phyloP scores from a whole-genome alignment of 192 early-diverging fungal genomes.

The Coemansia sp. region DNA sequence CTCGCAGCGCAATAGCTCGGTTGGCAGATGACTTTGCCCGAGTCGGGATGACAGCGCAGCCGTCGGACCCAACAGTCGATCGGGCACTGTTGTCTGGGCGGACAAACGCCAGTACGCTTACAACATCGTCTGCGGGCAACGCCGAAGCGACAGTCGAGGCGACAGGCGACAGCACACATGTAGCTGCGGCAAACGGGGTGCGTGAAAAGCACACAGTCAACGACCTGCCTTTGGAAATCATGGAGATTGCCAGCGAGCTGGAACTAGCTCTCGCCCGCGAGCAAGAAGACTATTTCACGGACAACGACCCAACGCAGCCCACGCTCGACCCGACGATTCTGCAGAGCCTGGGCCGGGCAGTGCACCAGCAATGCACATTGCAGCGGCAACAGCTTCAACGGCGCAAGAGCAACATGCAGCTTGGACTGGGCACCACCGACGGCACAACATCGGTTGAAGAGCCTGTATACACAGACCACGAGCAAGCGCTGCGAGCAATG shows the following conservation, averaged over 20 bases:
- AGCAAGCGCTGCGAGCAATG: slow-evolving; percentile 43
- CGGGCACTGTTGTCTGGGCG: slow-evolving; percentile 18
- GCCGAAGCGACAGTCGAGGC: background rate
- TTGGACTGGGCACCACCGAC: slow-evolving; percentile 16
- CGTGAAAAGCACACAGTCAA: slow-evolving; percentile 9
- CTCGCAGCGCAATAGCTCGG: slow-evolving; percentile 5
- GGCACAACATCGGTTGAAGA: slow-evolving; percentile 2
- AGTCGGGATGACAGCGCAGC: background rate
- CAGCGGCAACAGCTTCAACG: slow-evolving; percentile 49
- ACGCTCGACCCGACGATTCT: slow-evolving; percentile 41
- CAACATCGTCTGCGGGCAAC: slow-evolving; percentile 19
- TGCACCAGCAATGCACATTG: slow-evolving; percentile 44
- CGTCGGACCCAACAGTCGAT: background rate
- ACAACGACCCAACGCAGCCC: slow-evolving; percentile 37
- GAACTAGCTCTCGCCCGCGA: slow-evolving; percentile 52
- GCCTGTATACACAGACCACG: slow-evolving; percentile 28
- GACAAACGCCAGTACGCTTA: slow-evolving; percentile 31
- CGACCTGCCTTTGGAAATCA: slow-evolving; percentile 44
- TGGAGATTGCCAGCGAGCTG: slow-evolving; percentile 51
- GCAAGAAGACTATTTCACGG: slow-evolving; percentile 50
- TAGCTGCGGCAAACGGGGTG: background rate
- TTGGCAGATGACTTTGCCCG: slow-evolving; percentile 15
- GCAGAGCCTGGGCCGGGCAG: slow-evolving; percentile 44
- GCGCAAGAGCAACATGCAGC: slow-evolving; percentile 56
- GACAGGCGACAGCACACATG: background rate